These are phyloP conservation scores for Sporisorium exsertum DNA, from an alignment of 1,284 basidiomycete species.

Conservation along the genomic window DNA sequence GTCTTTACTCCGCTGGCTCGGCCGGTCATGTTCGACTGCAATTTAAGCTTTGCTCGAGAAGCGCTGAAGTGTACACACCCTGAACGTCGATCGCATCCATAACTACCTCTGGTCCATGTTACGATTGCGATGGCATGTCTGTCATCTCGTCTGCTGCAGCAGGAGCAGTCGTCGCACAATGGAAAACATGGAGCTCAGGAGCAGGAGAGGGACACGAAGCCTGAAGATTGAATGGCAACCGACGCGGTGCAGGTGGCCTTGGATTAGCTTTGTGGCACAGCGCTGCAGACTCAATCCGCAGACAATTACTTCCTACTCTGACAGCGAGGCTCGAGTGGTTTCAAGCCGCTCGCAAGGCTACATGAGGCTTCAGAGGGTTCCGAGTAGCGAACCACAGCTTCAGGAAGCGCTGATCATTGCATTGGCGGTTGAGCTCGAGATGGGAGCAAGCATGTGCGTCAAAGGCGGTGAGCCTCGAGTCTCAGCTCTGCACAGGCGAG, in stretches of 20 bases:
- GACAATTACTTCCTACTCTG: too few relatives aligned
- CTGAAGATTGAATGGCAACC: too few relatives aligned
- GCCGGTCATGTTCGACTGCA: not conserved
- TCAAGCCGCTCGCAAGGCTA: too few relatives aligned
- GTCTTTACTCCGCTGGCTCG: not conserved
- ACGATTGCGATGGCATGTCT: too few relatives aligned
- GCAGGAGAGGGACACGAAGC: too few relatives aligned
- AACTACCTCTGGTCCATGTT: not conserved
- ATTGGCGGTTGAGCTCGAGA: not conserved
- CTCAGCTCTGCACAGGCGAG: not conserved
- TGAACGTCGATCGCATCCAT: not conserved
- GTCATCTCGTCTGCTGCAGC: too few relatives aligned
- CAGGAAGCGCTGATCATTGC: not conserved
- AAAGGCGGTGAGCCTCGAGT: not conserved
- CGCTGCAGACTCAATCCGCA: too few relatives aligned
- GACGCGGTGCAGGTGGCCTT: too few relatives aligned
- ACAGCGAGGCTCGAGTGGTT: too few relatives aligned
- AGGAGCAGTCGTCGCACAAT: too few relatives aligned
- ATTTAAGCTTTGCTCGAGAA: not conserved
- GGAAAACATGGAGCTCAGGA: too few relatives aligned
- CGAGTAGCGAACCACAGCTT: not conserved
- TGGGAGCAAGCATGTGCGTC: not conserved
- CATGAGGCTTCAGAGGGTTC: not conserved
- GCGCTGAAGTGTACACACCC: not conserved
- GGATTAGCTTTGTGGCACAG: too few relatives aligned